phyloP scores from a whole-genome alignment of 345 rosid species.

The Eucalyptus cloeziana region DNA sequence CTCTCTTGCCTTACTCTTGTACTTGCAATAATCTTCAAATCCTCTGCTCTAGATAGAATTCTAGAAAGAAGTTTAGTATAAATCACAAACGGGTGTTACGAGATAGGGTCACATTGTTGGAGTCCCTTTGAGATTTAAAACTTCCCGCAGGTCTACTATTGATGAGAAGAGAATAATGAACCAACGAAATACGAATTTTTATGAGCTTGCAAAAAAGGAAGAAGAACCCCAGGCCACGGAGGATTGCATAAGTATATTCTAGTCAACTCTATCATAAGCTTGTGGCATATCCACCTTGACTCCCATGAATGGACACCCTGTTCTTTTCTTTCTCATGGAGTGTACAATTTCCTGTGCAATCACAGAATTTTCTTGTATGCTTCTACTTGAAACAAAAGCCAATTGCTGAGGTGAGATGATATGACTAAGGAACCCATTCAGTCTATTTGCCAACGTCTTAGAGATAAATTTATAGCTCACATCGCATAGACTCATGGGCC shows the following conservation, averaged over 20 bases:
- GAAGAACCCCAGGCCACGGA: background rate
- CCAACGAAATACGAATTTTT: background rate
- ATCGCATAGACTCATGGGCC: background rate
- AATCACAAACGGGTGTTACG: background rate
- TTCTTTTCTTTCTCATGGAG: background rate
- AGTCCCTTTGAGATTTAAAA: background rate
- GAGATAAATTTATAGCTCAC: background rate
- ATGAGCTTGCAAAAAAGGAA: background rate
- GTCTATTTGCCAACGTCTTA: background rate
- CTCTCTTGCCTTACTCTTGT: background rate
- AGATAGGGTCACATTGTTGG: background rate
- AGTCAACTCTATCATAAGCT: background rate
- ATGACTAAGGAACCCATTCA: background rate
- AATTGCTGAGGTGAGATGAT: background rate
- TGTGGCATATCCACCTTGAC: background rate
- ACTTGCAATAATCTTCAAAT: background rate
- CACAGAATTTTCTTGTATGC: background rate
- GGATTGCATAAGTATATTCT: background rate
- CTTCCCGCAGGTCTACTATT: background rate
- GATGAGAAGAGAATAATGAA: background rate
- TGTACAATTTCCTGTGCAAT: background rate
- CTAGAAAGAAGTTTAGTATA: background rate
- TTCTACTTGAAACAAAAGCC: background rate
- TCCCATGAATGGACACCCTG: background rate
- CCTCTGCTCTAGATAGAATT: background rate